phyloP scores from a whole-genome alignment of 768 basidiomycete species.

The Favolaschia claudopus region DNA sequence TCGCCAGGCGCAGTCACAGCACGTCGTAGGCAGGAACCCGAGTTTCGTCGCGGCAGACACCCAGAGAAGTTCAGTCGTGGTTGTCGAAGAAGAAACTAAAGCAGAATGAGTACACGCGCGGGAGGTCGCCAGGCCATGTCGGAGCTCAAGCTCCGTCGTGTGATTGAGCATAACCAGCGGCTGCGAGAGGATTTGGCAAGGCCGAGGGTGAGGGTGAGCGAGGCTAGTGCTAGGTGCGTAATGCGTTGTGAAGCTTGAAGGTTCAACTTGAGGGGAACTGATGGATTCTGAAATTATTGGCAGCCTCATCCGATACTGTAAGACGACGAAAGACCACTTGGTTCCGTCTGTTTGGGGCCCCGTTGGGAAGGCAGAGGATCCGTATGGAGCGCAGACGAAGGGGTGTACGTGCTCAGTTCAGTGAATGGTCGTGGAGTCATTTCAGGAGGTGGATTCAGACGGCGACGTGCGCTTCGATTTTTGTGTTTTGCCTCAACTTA shows the following conservation, averaged over 20 bases:
- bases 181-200: conserved; percentile 88
- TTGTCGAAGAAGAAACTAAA: too few species aligned
- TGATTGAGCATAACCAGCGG: conserved; percentile 94
- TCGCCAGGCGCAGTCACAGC: too few species aligned
- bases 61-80: too few species aligned
- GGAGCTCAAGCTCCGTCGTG: conserved; percentile 92
- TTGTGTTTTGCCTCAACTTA: too few species aligned
- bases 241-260: neutral
- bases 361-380: conserved; percentile 87
- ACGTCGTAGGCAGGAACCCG: too few species aligned
- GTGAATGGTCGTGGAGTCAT: conserved; percentile 36
- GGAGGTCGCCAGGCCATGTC: conserved; percentile 90
- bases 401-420: conserved; percentile 65
- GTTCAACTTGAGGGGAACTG: neutral
- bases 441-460: too few species aligned
- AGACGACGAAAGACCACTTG: conserved; percentile 47
- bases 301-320: conserved; percentile 92
- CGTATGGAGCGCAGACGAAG: conserved; percentile 79
- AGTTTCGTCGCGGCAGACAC: too few species aligned
- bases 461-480: too few species aligned
- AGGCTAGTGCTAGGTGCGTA: conserved; percentile 86
- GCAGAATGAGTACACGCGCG: conserved; percentile 63
- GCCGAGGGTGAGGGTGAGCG: conserved; percentile 88
- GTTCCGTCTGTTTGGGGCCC: conserved; percentile 98
- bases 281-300: neutral